Evolutionary conservation across 495 filamentous ascomycete species (phyloP).

Genomic region (Umbilicaria muhlenbergii): DNA sequence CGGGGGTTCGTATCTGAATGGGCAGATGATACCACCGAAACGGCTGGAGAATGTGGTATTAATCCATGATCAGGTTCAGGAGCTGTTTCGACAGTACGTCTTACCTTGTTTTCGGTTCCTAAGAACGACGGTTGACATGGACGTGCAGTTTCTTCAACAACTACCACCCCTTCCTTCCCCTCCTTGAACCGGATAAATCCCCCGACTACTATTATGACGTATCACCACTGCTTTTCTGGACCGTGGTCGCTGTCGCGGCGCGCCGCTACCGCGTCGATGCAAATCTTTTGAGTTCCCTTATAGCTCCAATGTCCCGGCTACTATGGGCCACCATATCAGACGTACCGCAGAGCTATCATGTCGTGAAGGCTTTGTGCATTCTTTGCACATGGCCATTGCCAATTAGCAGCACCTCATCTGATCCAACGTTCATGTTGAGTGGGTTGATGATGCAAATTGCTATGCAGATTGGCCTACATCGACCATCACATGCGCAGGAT

Average conservation of each 20-base stretch:
- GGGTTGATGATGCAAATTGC: constrained; percentile 89
- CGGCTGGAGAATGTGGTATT: constrained; percentile 61
- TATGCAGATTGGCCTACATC: constrained; percentile 79
- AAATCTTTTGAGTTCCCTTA: constrained; percentile 49
- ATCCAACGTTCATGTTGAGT: constrained; percentile 80
- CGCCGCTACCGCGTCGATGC: constrained; percentile 55
- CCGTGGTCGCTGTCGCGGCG: constrained; percentile 67
- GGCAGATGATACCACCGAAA: constrained; percentile 20
- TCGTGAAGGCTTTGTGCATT: constrained; percentile 82
- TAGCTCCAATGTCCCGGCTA: constrained; percentile 54
- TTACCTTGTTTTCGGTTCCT: constrained; percentile 1
- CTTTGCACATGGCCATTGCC: constrained; percentile 87
- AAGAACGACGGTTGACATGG: neutral
- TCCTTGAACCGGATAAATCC: constrained; percentile 53
- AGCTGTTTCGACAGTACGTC: constrained; percentile 58
- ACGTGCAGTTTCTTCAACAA: constrained; percentile 46
- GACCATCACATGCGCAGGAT: constrained; percentile 79
- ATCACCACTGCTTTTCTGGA: constrained; percentile 72
- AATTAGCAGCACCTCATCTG: constrained; percentile 67
- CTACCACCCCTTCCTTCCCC: constrained; percentile 77
- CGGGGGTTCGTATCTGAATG: constrained; percentile 26
- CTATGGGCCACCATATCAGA: constrained; percentile 73
- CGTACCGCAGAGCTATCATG: constrained; percentile 70
- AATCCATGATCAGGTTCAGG: constrained; percentile 50
- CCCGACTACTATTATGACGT: constrained; percentile 63